phyloP scores from a whole-genome alignment of 805 yeast species.

The Starmerella geochares region DNA sequence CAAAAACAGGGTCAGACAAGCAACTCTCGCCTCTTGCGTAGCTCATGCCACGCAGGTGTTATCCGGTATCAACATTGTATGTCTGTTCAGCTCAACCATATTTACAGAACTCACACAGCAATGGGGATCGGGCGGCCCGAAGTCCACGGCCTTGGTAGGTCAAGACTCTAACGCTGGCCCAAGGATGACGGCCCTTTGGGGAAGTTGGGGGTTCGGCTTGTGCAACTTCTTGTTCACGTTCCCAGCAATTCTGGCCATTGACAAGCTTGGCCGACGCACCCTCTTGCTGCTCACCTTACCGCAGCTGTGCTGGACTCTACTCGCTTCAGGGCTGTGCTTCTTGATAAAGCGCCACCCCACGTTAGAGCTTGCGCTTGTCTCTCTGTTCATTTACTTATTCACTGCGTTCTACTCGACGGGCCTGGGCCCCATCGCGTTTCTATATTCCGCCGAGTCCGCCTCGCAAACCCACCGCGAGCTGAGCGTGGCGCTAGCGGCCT shows the following conservation, averaged over 20 bases:
- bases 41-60: constrained; percentile 87
- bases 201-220: constrained; percentile 81
- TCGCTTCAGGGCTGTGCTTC: constrained; percentile 50
- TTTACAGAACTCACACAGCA: constrained; percentile 44
- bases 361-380: constrained; percentile 53
- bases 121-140: constrained; percentile 13
- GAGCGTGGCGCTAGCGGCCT: constrained; percentile 32
- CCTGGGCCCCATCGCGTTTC: constrained; percentile 84
- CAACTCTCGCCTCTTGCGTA: constrained; percentile 67
- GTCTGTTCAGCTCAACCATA: constrained; percentile 71
- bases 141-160: constrained; percentile 25
- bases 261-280: constrained; percentile 61
- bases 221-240: constrained; percentile 69
- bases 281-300: constrained; percentile 52
- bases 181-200: constrained; percentile 54
- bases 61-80: constrained; percentile 83
- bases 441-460: constrained; percentile 61
- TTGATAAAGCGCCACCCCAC: constrained; percentile 42
- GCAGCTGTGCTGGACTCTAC: constrained; percentile 45
- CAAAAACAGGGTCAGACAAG: constrained; percentile 60
- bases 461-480: constrained; percentile 25
- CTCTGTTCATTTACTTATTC: constrained; percentile 64
- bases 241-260: constrained; percentile 75
- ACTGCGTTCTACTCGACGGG: constrained; percentile 70
- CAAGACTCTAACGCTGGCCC: constrained; percentile 9